Evolutionary conservation across 495 filamentous ascomycete genomes (phyloP).

Genomic region (Durotheca rogersii): DNA sequence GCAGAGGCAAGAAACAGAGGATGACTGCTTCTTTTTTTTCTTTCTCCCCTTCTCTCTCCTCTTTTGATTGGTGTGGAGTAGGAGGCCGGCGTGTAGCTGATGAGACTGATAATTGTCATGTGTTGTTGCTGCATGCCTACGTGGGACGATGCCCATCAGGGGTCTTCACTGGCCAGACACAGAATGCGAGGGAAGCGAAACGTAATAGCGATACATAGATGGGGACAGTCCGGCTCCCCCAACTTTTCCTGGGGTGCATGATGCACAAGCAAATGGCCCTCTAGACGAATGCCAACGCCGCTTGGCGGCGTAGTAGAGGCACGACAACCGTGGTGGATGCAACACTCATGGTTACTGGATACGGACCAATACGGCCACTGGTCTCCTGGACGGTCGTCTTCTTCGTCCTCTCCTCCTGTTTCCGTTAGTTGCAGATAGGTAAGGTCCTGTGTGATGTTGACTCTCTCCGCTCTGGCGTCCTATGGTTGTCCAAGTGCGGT

Average conservation of each 20-base stretch:
- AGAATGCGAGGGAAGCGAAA: slow-evolving; percentile 5
- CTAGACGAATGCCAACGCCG: neutral
- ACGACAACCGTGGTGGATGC: slow-evolving; percentile 1
- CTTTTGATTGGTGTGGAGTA: slow-evolving; percentile 12
- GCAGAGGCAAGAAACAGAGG: too few species aligned
- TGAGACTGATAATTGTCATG: slow-evolving; percentile 13
- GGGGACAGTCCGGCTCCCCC: slow-evolving; percentile 3
- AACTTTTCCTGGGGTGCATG: neutral
- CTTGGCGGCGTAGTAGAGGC: neutral
- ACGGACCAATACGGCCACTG: too few species aligned
- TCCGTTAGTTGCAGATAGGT: too few species aligned
- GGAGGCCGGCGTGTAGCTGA: slow-evolving; percentile 5
- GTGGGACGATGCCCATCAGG: slow-evolving; percentile 3
- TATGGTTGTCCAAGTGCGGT: too few species aligned
- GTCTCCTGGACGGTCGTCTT: too few species aligned
- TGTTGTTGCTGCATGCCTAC: slow-evolving; percentile 1
- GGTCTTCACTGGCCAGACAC: neutral
- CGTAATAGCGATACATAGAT: neutral
- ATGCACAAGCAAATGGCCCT: neutral
- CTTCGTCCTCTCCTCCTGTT: too few species aligned
- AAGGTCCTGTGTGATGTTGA: too few species aligned
- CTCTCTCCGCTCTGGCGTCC: too few species aligned
- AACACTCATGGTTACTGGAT: too few species aligned
- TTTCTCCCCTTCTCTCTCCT: too few species aligned
- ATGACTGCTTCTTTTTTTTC: too few species aligned